Conservation (phyloP, 148 eudicot species). For the Talinum fruticosum region DNA sequence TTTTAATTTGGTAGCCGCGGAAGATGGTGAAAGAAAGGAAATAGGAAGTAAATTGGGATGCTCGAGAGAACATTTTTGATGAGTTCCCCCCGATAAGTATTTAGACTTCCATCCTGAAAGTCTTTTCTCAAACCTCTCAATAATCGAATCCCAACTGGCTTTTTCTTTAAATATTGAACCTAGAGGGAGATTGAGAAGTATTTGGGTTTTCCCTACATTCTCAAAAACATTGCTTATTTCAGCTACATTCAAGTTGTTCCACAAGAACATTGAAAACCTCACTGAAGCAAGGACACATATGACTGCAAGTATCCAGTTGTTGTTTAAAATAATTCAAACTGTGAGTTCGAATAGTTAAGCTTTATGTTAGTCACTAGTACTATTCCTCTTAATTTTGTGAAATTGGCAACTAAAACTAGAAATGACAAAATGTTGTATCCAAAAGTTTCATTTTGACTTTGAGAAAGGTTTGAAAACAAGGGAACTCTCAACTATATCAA, state of each 20-base stretch:
- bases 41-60: too few species aligned
- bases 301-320: not conserved
- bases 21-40: too few species aligned
- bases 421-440: not conserved
- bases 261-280: not conserved
- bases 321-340: not conserved
- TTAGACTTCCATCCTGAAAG: too few species aligned
- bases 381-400: not conserved
- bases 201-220: not conserved
- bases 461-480: not conserved
- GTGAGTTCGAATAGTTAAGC: not conserved
- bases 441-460: not conserved
- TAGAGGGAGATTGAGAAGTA: too few species aligned
- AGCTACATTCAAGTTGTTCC: not conserved
- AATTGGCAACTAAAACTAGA: not conserved
- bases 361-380: not conserved
- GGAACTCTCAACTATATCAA: not conserved
- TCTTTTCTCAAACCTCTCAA: too few species aligned
- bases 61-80: too few species aligned
- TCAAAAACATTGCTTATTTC: not conserved
- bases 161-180: too few species aligned
- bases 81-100: too few species aligned
- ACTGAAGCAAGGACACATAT: not conserved
- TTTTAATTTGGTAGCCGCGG: too few species aligned
- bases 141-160: too few species aligned